These are phyloP conservation scores for Syncephalis plumigaleata DNA, from an alignment of 371 early-diverging fungal genomes.

Conservation along the genomic window DNA sequence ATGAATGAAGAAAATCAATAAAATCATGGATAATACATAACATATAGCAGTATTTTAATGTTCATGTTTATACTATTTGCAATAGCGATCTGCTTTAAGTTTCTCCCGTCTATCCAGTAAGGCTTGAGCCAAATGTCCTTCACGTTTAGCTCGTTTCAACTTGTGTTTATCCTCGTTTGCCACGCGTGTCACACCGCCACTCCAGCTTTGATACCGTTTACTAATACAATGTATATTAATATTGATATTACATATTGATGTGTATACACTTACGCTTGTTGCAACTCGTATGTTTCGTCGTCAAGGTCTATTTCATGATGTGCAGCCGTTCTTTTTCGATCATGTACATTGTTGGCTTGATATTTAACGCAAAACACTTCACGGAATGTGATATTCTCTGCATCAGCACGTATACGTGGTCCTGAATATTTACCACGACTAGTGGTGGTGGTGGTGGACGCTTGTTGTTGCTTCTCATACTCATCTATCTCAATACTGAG, in stretches of 20 bases:
- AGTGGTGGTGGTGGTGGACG: not conserved
- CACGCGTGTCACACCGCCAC: constrained; percentile 28
- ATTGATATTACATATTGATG: not conserved
- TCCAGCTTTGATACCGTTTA: constrained; percentile 47
- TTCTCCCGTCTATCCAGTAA: constrained; percentile 64
- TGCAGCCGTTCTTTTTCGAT: too few species aligned
- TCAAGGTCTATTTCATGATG: too few species aligned
- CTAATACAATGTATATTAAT: constrained; percentile 10
- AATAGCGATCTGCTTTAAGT: constrained; percentile 68
- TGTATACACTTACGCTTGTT: too few species aligned
- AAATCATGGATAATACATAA: too few species aligned
- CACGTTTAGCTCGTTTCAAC: constrained; percentile 42
- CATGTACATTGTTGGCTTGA: constrained; percentile 22
- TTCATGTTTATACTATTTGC: too few species aligned
- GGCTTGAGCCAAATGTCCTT: constrained; percentile 57
- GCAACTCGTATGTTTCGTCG: too few species aligned
- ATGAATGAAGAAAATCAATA: too few species aligned
- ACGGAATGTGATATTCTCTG: constrained; percentile 48
- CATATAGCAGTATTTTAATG: too few species aligned
- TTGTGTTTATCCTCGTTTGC: constrained; percentile 23
- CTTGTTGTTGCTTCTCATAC: constrained; percentile 15
- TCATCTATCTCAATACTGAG: constrained; percentile 39
- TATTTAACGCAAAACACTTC: constrained; percentile 53
- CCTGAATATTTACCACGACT: constrained; percentile 17
- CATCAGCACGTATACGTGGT: constrained; percentile 32